phyloP scores from a whole-genome alignment of 495 filamentous ascomycete genomes.

The Xylaria castorea region DNA sequence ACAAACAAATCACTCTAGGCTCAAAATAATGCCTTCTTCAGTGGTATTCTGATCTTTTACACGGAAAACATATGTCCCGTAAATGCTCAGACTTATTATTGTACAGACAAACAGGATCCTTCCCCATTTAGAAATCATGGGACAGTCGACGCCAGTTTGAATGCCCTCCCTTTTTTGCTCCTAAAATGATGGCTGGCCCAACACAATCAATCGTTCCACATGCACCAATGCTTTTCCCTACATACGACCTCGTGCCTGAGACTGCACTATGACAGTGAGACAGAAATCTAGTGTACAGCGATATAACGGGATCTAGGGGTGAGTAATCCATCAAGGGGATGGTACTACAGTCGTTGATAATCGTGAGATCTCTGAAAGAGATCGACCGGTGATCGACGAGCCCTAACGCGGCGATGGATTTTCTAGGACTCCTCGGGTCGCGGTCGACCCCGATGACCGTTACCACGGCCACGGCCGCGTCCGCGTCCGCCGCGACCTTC shows the following conservation, averaged over 20 bases:
- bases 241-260: constrained; percentile 19
- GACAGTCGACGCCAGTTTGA: constrained; percentile 37
- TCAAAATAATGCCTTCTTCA: constrained; percentile 19
- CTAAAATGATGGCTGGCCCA: constrained; percentile 27
- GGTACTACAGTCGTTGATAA: constrained; percentile 20
- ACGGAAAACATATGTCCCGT: constrained; percentile 35
- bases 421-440: constrained; percentile 49
- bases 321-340: constrained; percentile 15
- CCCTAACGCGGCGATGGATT: constrained; percentile 33
- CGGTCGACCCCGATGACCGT: constrained; percentile 36
- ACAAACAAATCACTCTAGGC: background rate
- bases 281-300: constrained; percentile 29
- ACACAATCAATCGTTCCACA: constrained; percentile 25
- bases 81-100: constrained; percentile 39
- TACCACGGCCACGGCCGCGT: constrained; percentile 53
- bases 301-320: constrained; percentile 22
- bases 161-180: constrained; percentile 31
- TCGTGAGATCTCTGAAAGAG: constrained; percentile 18
- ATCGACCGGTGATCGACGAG: constrained; percentile 26
- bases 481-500: constrained; percentile 55
- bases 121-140: constrained; percentile 29
- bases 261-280: constrained; percentile 22
- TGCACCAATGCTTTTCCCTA: constrained; percentile 28
- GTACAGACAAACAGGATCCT: constrained; percentile 39
- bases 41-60: constrained; percentile 14